Evolutionary conservation across 345 rosid genomes (phyloP).

Genomic region (Bruguiera gymnorhiza): DNA sequence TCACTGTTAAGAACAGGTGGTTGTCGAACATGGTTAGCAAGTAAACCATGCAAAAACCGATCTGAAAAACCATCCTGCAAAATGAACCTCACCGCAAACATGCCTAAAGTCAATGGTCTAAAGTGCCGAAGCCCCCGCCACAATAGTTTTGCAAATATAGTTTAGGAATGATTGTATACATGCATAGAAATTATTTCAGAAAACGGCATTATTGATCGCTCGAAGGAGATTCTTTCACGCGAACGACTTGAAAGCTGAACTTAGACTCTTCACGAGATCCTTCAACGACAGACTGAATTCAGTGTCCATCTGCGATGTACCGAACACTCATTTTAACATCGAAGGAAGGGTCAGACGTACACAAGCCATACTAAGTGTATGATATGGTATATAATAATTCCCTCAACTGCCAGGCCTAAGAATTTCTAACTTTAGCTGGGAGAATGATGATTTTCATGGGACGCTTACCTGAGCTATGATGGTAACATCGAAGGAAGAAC

Average conservation of each 20-base stretch:
- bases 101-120: conserved; percentile 28
- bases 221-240: conserved; percentile 32
- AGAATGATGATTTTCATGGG: not conserved
- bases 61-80: conserved; percentile 35
- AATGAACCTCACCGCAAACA: conserved; percentile 41
- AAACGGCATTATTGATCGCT: too few relatives aligned
- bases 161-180: not conserved
- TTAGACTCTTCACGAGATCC: conserved; percentile 68
- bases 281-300: conserved; percentile 58
- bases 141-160: conserved; percentile 1
- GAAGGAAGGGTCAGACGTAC: too few relatives aligned
- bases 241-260: conserved; percentile 42
- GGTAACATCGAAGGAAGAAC: conserved; percentile 58
- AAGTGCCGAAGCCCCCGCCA: conserved; percentile 28
- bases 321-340: too few relatives aligned
- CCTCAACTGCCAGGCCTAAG: too few relatives aligned
- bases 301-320: conserved; percentile 55
- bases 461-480: conserved; percentile 64
- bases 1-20: conserved; percentile 33
- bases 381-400: too few relatives aligned
- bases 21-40: conserved; percentile 31
- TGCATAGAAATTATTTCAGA: conserved; percentile 5
- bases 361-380: too few relatives aligned
- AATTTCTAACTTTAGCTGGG: too few relatives aligned
- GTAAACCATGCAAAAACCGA: conserved; percentile 33